Evolutionary conservation across 2,329 filamentous ascomycete species (phyloP).

Genomic region (Trichophyton schoenleinii): DNA sequence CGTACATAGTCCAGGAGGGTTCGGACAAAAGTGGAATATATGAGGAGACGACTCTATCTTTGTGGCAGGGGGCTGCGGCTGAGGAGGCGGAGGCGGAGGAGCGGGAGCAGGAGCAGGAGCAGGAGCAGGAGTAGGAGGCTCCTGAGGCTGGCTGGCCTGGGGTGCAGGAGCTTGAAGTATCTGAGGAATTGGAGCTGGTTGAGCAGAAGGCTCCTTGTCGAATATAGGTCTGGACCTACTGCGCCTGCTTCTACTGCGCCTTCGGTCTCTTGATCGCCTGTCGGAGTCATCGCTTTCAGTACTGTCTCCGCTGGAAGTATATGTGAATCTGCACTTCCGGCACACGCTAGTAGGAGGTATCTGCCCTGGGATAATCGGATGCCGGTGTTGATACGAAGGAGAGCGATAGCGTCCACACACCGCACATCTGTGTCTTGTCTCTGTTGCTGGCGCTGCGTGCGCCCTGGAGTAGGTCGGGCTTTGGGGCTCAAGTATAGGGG

Average conservation of each 20-base stretch:
- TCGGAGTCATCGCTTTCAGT: not conserved
- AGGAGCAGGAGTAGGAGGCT: not conserved
- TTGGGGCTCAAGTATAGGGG: not conserved
- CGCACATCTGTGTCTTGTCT: conserved; percentile 9
- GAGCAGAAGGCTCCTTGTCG: not conserved
- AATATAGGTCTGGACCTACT: not conserved
- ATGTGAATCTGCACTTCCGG: conserved; percentile 6
- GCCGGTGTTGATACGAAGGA: conserved; percentile 8
- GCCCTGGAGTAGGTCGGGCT: not conserved
- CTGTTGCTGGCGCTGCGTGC: not conserved
- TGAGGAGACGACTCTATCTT: not conserved
- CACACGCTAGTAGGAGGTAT: conserved; percentile 5
- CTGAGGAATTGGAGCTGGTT: not conserved
- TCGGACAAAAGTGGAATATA: not conserved
- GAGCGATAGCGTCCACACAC: conserved; percentile 11
- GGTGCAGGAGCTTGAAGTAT: not conserved
- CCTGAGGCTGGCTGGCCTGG: not conserved
- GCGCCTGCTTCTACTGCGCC: not conserved
- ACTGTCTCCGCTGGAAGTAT: conserved; percentile 9
- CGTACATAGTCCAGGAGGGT: not conserved
- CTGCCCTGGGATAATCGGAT: conserved; percentile 6
- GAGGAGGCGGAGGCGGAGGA: not conserved
- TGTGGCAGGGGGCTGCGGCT: not conserved
- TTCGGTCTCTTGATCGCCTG: not conserved
- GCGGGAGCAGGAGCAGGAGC: not conserved